Conservation (phyloP, 78 protist species). For the Dictyostelium capitatum region DNA sequence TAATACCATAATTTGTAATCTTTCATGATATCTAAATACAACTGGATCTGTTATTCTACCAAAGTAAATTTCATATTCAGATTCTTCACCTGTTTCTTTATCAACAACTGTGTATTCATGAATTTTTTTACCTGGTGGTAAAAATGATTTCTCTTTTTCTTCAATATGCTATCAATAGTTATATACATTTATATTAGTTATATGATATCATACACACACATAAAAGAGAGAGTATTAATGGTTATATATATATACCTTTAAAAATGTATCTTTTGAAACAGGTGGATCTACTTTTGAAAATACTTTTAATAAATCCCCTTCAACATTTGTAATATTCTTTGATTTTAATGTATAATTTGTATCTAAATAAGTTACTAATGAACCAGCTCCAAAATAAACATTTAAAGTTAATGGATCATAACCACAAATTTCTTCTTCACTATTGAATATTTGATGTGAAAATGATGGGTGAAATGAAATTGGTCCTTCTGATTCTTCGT, state of each 20-base stretch:
- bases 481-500: neutral
- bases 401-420: conserved; percentile 58
- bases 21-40: conserved; percentile 43
- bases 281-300: conserved; percentile 69
- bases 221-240: neutral
- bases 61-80: conserved; percentile 48
- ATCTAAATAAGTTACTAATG: conserved; percentile 16
- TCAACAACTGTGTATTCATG: conserved; percentile 35
- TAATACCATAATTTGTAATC: conserved; percentile 42
- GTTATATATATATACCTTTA: neutral
- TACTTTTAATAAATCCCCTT: conserved; percentile 18
- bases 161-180: conserved; percentile 36
- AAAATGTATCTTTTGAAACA: conserved; percentile 5
- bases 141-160: conserved; percentile 48
- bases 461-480: conserved; percentile 17
- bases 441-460: conserved; percentile 61
- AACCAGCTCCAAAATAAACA: conserved; percentile 61
- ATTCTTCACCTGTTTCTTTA: conserved; percentile 50
- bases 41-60: conserved; percentile 54
- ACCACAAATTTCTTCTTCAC: conserved; percentile 32
- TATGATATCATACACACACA: neutral
- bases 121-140: conserved; percentile 47
- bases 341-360: conserved; percentile 59
- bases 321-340: conserved; percentile 59
- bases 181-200: neutral